Evolutionary conservation across 2,329 filamentous ascomycete species (phyloP), one percentile per base, ranked within the genome.

Genomic region (Basipetospora sp.): DNA sequence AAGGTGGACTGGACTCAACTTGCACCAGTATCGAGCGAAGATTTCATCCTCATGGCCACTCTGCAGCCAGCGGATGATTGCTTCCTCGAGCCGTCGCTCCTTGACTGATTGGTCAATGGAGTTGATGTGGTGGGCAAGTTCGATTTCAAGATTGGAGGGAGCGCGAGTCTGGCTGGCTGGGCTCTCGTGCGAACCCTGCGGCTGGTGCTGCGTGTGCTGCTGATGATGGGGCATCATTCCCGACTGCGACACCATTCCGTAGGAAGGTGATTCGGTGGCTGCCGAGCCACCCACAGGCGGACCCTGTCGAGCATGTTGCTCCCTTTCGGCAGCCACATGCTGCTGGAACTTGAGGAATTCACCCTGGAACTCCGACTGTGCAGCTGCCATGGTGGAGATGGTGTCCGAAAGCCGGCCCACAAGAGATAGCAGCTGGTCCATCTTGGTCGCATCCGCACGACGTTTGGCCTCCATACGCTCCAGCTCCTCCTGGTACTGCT

Each of bases 341-440:
- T 39, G 36, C 46, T 71, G 69, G 45, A 74, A 59, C 53, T 72
- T 74, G 36, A 76, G 55, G 40, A 77, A 64, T 45, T 71, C 69
- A 30, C 69, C 69, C 53, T 86, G 80, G 45, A 85, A 74, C 39
- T 80, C 69, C 4, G 70, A 59, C 56, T 87, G 81, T 1, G 71
- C 69, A 4, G 71, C 59, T 4, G 76, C 76, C 76, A 88, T 77
- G 10, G 70, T 70, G 28, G 74, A 71, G 17, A 88, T 67, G 31
- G 77, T 82, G 44, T 78, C 73, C 3, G 76, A 71, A 41, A 87
- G 64, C 17, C 72, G 69, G 22, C 69, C 69, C 4, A 84, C 74
- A 20, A 82, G 67, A 11, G 69, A 66, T 6, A 77, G 67, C n/a
- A 88, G 65, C 49, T 82, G 72, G 38, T 81, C 74, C 41, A 87